Conservation (phyloP, 495 filamentous ascomycete species). For the Trichoderma parareesei region DNA sequence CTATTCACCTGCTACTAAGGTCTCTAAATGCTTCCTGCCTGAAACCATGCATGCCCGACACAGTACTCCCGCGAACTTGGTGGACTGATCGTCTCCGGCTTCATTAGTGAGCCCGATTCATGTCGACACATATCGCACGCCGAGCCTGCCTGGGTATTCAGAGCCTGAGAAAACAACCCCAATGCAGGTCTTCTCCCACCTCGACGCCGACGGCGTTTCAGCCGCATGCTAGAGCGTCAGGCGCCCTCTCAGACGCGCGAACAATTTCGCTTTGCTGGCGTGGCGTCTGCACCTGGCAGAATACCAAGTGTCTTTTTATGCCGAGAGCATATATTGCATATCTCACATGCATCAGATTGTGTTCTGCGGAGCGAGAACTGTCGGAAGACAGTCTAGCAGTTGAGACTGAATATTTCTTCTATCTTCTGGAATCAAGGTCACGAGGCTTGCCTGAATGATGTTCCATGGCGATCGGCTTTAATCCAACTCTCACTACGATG, state of each 20-base stretch:
- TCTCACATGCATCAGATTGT: not conserved
- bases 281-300: not conserved
- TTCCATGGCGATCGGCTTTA: not conserved
- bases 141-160: not conserved
- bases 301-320: not conserved
- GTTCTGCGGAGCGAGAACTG: not conserved
- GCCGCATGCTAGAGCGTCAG: conserved; percentile 3
- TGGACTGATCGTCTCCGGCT: too few relatives aligned
- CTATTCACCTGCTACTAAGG: too few relatives aligned
- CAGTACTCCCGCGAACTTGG: too few relatives aligned
- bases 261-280: not conserved
- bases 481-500: not conserved
- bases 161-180: not conserved
- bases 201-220: not conserved
- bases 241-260: not conserved
- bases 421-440: not conserved
- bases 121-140: not conserved
- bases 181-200: not conserved
- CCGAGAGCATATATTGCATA: not conserved
- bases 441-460: not conserved
- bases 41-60: too few relatives aligned
- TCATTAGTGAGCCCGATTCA: not conserved
- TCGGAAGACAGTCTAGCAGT: too few relatives aligned
- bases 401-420: not conserved
- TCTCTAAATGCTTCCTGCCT: too few relatives aligned